Evolutionary conservation across 495 filamentous ascomycete species (phyloP), one percentile per base, ranked within the genome.

Genomic region (Trichoderma gamsii): DNA sequence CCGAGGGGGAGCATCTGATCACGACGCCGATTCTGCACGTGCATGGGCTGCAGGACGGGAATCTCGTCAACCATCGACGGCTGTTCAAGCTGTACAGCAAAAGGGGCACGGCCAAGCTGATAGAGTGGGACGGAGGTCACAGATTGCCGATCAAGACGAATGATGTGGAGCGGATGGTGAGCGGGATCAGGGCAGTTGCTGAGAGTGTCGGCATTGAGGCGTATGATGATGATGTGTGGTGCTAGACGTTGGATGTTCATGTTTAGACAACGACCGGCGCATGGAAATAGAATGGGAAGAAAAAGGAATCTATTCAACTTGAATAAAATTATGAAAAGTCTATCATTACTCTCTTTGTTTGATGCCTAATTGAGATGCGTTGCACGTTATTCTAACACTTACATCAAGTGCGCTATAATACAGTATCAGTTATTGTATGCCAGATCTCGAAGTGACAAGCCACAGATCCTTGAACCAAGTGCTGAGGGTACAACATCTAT

Each of bases 41-140:
- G 6, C 88, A 89, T 75, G 88, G 88, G 0, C 68, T 84, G 73
- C 74, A 71, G 44, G 88, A 90, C 71, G 73, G 76, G 59, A 86
- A 85, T 0, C 68, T 89, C 38, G 71, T 81, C 56, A 68, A 83
- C 41, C 87, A 89, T 69, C 72, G 79, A 68, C 75, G 79, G 69
- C 72, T 89, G 71, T 67, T 79, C 9, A 71, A 80, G 66, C 35
- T 38, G 35, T 88, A 84, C 72, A 86, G 81, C 72, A 79, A 84
- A 32, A 63, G 72, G 43, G 73, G 73, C 1, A 81, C 71, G 41
- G 70, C 78, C 25, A 77, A 70, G 69, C 35, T 89, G 68, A 71
- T 88, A 18, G 85, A 89, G 76, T 89, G 86, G 87, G 81, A 86
- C 29, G 87, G 87, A 1, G 79, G 76, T 21, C 87, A 90, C 73